Evolutionary conservation across 2,329 filamentous ascomycete species (phyloP).

Genomic region (Aspergillus novofumigatus): DNA sequence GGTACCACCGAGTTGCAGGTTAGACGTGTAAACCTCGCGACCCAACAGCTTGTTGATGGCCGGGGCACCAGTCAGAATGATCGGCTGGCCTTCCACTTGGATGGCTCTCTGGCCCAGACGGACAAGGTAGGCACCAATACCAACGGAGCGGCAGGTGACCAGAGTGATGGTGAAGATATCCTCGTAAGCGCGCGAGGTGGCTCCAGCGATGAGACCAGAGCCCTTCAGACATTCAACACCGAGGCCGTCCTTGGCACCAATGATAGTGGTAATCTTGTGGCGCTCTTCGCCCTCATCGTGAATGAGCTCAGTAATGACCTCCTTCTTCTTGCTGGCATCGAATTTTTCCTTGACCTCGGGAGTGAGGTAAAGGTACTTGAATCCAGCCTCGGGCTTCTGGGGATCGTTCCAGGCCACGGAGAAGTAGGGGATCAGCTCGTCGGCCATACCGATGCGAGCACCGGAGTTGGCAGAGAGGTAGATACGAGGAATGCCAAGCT

Average conservation of each 20-base stretch:
- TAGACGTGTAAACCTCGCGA: conserved; percentile 97
- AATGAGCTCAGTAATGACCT: conserved; percentile 84
- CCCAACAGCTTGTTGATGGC: conserved; percentile 98
- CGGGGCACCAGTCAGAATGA: conserved; percentile 94
- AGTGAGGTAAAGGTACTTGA: conserved; percentile 95
- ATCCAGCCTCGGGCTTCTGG: conserved; percentile 75
- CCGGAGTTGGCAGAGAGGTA: conserved; percentile 99
- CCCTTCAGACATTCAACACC: conserved; percentile 97
- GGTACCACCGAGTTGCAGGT: conserved; percentile 98
- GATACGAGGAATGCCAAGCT: conserved; percentile 91
- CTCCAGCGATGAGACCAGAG: conserved; percentile 96
- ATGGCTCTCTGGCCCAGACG: conserved; percentile 97
- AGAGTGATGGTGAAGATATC: conserved; percentile 98
- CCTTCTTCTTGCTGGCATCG: conserved; percentile 67
- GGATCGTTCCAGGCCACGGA: conserved; percentile 93
- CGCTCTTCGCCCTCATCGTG: conserved; percentile 82
- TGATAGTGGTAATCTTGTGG: conserved; percentile 88
- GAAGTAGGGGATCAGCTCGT: conserved; percentile 95
- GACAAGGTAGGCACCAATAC: conserved; percentile 98
- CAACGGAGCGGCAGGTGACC: conserved; percentile 96
- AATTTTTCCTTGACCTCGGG: conserved; percentile 82
- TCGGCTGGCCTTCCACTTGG: conserved; percentile 97
- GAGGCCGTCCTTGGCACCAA: conserved; percentile 90
- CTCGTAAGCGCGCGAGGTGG: conserved; percentile 93
- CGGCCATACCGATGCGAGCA: conserved; percentile 92